Evolutionary conservation across 352 stramenopile genomes (phyloP), one percentile per base, ranked within the genome.

Genomic region (Phytophthora meadii): DNA sequence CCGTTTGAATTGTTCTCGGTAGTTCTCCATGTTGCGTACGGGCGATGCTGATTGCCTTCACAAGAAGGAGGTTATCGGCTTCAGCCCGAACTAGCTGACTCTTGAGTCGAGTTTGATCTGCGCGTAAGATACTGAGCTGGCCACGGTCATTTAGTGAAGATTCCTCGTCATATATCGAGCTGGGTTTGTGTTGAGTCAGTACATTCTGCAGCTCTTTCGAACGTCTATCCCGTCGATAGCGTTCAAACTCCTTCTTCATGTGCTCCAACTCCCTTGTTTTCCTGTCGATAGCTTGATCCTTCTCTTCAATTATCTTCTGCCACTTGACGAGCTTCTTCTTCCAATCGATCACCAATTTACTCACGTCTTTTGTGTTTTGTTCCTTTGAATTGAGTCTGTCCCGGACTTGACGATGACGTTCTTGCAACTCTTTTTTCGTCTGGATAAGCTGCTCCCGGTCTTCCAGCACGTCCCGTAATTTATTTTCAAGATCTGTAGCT

Each of bases 21-120:
- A 93, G 42, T 3, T 87, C 60, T 11, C 84, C 82, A 6, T 84
- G 65, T 25, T 88, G 82, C 9, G 68, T 82, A 17, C 75, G 72
- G n/a, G 82, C 71, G 10, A 87, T 75, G 41, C 82, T 76, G 15
- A 90, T 68, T 3, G 85, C 81, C n/a, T 84, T 82, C 4, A 91
- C 81, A 34, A 92, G 74, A 19, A 93, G 46, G 5, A 82, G 59
- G 22, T 81, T 90, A 57, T 93, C 83, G 0, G 76, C 76, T 28
- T 92, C 79, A 3, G 79, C 74, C 0, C 81, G 78, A 8, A 88
- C 81, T 0, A 92, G 70, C 54, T 91, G 70, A 39, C 87, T 91
- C 68, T 77, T 79, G 8, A 92, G 57, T 28, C 71, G 65, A 3
- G 73, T 77, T 41, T 77, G 65, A 34, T 91, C 79, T 10, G 81